Evolutionary conservation across 345 rosid genomes (phyloP).

Genomic region (Eucalyptus guilfoylei): DNA sequence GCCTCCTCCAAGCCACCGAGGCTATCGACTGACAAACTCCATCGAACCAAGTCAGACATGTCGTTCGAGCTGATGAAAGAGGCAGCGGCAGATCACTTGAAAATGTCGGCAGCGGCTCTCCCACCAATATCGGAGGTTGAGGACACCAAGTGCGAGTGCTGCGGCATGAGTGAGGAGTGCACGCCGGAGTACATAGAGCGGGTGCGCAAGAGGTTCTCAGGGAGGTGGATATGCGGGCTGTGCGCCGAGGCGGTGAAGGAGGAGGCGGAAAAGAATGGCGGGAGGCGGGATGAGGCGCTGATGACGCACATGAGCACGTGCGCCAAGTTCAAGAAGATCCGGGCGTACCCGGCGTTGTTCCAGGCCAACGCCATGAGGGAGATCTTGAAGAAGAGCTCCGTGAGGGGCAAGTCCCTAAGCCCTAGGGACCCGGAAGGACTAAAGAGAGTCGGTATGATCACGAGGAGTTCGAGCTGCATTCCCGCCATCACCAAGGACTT

Average conservation of each 20-base stretch:
- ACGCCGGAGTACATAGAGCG: conserved; percentile 70
- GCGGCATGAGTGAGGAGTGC: conserved; percentile 90
- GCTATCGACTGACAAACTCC: conserved; percentile 33
- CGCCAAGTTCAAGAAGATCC: conserved; percentile 65
- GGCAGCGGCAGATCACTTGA: neutral
- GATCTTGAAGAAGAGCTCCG: conserved; percentile 42
- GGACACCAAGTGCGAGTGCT: conserved; percentile 82
- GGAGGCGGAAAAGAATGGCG: conserved; percentile 58
- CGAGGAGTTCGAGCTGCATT: conserved; percentile 83
- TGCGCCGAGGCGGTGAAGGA: conserved; percentile 90
- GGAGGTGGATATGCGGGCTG: conserved; percentile 85
- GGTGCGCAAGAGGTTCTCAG: conserved; percentile 46
- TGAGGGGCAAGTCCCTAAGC: conserved; percentile 37
- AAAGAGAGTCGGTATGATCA: conserved; percentile 24
- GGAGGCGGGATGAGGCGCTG: conserved; percentile 50
- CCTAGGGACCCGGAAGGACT: conserved; percentile 20
- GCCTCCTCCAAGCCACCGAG: conserved; percentile 45
- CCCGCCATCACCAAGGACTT: conserved; percentile 66
- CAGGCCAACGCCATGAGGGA: conserved; percentile 91
- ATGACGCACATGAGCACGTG: conserved; percentile 64
- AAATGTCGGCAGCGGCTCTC: neutral
- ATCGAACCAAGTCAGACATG: conserved; percentile 60
- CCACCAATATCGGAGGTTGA: conserved; percentile 63
- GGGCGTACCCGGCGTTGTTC: conserved; percentile 69
- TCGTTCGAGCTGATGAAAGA: conserved; percentile 14